phyloP scores from a whole-genome alignment of 2,329 filamentous ascomycete species.

The Diaporthe destruens region DNA sequence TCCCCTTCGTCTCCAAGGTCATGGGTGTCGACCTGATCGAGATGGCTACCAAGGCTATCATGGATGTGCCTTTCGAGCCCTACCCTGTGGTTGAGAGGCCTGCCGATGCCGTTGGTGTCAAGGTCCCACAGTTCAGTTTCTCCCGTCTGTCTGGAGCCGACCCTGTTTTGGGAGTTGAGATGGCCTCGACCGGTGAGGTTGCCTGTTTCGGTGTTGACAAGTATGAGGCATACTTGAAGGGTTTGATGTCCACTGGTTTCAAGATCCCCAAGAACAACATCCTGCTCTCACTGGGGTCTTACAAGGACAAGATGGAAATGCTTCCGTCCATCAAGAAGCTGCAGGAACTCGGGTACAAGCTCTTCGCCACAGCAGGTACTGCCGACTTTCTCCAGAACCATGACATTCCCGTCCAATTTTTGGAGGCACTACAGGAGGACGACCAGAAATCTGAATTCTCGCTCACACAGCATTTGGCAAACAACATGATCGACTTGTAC shows the following conservation, averaged over 20 bases:
- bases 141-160: slow-evolving; percentile 96
- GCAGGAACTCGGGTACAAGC: slow-evolving; percentile 90
- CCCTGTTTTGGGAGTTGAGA: slow-evolving; percentile 96
- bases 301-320: slow-evolving; percentile 99
- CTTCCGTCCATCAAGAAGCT: slow-evolving; percentile 91
- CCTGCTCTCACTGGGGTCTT: slow-evolving; percentile 93
- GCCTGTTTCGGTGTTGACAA: slow-evolving; percentile 96
- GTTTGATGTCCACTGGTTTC: slow-evolving; percentile 94
- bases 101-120: slow-evolving; percentile 90
- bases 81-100: slow-evolving; percentile 85
- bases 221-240: slow-evolving; percentile 98
- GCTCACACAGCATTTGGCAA: slow-evolving; percentile 93
- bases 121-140: slow-evolving; percentile 99
- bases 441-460: slow-evolving; percentile 97
- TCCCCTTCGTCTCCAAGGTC: slow-evolving; percentile 98
- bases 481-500: slow-evolving; percentile 98
- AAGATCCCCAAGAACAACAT: slow-evolving; percentile 96
- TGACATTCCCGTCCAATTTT: slow-evolving; percentile 89
- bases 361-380: slow-evolving; percentile 96
- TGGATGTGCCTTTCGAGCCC: slow-evolving; percentile 82
- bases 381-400: slow-evolving; percentile 97
- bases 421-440: slow-evolving; percentile 87
- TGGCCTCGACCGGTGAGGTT: slow-evolving; percentile 98
- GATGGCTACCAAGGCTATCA: slow-evolving; percentile 98
- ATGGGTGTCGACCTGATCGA: slow-evolving; percentile 98